Evolutionary conservation across 2,329 filamentous ascomycete genomes (phyloP), one percentile per base, ranked within the genome.

Genomic region (Aspergillus phoenicis): DNA sequence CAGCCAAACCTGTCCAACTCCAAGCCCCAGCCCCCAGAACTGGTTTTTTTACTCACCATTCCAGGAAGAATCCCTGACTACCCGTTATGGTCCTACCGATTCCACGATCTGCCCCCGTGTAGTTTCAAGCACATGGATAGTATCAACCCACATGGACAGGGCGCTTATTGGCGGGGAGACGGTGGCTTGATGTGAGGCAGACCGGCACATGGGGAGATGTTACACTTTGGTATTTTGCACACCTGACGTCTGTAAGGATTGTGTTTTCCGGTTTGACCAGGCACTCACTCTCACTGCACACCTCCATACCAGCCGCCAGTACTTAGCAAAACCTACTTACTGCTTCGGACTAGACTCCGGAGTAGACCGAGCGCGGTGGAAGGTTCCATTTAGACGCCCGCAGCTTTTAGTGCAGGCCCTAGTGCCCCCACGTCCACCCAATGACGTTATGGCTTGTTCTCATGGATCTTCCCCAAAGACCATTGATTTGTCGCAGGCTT

Each of bases 131-230:
- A 51, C 47, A 51, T 51, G 41, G 41, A 45, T 45, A 36, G 33
- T 36, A 28, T 33, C 47, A 51, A 51, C 47, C 47, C 47, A 33
- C 47, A 51, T 51, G 47, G 47, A 28, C 47, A 51, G 24, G 26
- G n/a, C 47, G 24, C 28, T 36, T 28, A 53, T 53, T 54, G 36
- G 57, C 33, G 30, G 51, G 33, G 33, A 2, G 6, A 26, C 5
- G 5, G 26, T 54, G 33, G 51, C 39, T 41, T 30, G 38, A 54
- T 45, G 57, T 52, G 57, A 59, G 28, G 57, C 33, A 36, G 33
- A 36, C 39, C 20, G 41, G 49, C 48, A 28, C 24, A 54, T 59
- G 57, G 57, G 33, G 24, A 48, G 57, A 59, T 48, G 24, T 30
- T 38, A 38, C 33, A 59, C 26, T 26, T 10, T 36, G 26, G 33